phyloP scores from a whole-genome alignment of 331 rosid genomes.

The Rosa hybrid region DNA sequence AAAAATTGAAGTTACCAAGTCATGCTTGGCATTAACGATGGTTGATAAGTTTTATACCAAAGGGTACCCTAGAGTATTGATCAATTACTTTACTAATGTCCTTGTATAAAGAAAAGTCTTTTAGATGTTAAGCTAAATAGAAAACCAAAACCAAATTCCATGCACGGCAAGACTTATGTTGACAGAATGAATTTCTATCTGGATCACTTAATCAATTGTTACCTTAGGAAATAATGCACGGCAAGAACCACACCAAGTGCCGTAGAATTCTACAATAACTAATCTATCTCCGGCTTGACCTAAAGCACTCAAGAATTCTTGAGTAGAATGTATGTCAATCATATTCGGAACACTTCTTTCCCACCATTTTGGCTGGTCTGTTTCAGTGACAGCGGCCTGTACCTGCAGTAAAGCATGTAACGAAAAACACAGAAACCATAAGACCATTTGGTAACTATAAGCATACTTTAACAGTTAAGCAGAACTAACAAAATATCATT shows the following conservation, averaged over 20 bases:
- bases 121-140: too few relatives aligned
- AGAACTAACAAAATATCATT: not conserved
- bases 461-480: not conserved
- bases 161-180: not conserved
- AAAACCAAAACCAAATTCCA: not conserved
- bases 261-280: constrained; percentile 86
- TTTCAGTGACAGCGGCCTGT: constrained; percentile 69
- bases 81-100: not conserved
- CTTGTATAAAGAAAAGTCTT: not conserved
- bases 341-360: constrained; percentile 91
- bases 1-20: not conserved
- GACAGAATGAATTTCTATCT: not conserved
- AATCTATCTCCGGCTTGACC: constrained; percentile 89
- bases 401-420: constrained; percentile 51
- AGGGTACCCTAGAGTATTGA: not conserved
- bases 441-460: constrained; percentile 6
- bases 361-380: constrained; percentile 99
- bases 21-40: not conserved
- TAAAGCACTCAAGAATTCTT: constrained; percentile 79
- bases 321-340: constrained; percentile 90
- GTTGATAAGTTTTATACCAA: not conserved
- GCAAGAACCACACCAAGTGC: constrained; percentile 99
- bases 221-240: constrained; percentile 98
- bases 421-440: constrained; percentile 25
- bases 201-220: constrained; percentile 2